phyloP scores from a whole-genome alignment of 2,329 filamentous ascomycete species.

The Gliomastix tumulicola region DNA sequence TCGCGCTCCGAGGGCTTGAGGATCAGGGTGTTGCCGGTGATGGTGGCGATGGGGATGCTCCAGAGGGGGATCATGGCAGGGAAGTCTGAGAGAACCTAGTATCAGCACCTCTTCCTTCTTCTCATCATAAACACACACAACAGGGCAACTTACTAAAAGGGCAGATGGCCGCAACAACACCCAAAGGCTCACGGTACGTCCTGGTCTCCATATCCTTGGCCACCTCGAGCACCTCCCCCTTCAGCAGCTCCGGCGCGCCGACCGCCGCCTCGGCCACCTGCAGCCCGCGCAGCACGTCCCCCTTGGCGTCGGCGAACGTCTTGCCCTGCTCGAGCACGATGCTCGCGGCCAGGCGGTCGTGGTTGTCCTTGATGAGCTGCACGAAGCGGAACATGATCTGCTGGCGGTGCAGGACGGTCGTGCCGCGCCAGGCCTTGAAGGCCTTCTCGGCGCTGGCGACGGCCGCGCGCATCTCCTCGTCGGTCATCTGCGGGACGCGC shows the following conservation, averaged over 20 bases:
- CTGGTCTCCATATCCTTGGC: conserved; percentile 87
- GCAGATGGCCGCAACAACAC: conserved; percentile 77
- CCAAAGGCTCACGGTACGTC: conserved; percentile 74
- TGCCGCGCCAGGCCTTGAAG: conserved; percentile 67
- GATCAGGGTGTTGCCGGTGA: conserved; percentile 77
- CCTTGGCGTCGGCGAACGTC: conserved; percentile 76
- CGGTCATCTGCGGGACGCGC: conserved; percentile 74
- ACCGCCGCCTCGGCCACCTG: conserved; percentile 82
- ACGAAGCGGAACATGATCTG: conserved; percentile 87
- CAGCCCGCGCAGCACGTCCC: conserved; percentile 73
- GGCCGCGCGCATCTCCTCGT: conserved; percentile 67
- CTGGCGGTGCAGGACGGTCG: conserved; percentile 66
- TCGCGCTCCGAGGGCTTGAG: conserved; percentile 84
- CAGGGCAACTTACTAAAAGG: conserved; percentile 67
- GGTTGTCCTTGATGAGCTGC: conserved; percentile 72
- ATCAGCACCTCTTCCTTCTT: no score
- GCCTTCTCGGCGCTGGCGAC: conserved; percentile 71
- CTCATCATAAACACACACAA: neutral
- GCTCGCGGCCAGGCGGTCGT: conserved; percentile 76
- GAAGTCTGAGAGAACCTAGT: conserved; percentile 69
- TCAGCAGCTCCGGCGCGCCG: conserved; percentile 73
- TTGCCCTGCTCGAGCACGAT: conserved; percentile 87
- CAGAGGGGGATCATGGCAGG: conserved; percentile 91
- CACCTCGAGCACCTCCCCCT: conserved; percentile 78
- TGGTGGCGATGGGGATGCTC: conserved; percentile 78